phyloP scores from a whole-genome alignment of 2,329 filamentous ascomycete genomes.

The Colletotrichum godetiae region DNA sequence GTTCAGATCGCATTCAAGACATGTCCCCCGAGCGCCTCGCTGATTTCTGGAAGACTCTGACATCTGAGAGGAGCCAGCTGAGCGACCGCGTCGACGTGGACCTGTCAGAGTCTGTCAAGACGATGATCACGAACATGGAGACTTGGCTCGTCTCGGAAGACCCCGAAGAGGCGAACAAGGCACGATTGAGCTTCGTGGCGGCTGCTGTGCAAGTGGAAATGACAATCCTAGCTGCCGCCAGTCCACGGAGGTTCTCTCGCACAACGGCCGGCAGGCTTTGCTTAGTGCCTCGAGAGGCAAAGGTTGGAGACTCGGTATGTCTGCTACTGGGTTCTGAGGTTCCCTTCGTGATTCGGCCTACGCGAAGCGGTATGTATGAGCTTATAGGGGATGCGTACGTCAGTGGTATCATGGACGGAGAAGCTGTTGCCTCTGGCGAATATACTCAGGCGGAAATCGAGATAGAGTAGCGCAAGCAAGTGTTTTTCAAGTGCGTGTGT shows the following conservation, averaged over 20 bases:
- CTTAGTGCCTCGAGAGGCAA: neutral
- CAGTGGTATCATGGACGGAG: conserved; percentile 21
- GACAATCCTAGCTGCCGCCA: neutral
- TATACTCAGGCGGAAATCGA: neutral
- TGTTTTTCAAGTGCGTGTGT: neutral
- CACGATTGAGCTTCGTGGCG: neutral
- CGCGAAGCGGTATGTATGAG: conserved; percentile 1
- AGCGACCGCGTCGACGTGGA: conserved; percentile 21
- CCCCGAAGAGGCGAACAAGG: neutral
- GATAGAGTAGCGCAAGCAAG: neutral
- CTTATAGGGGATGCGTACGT: conserved; percentile 19
- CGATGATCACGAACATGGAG: neutral
- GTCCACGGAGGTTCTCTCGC: neutral
- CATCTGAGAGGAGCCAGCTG: conserved; percentile 17
- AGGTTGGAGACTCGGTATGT: neutral
- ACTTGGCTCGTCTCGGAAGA: neutral
- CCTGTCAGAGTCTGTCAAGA: neutral
- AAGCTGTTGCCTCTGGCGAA: neutral
- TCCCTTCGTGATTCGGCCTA: conserved; percentile 14
- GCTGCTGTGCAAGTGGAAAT: neutral
- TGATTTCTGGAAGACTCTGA: conserved; percentile 10
- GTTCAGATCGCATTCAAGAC: conserved; percentile 6
- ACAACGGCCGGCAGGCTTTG: neutral
- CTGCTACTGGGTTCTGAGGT: conserved; percentile 14
- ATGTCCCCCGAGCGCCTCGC: neutral